A percentile compares a stretch with the other conserved stretches of the same genome.
Evolutionary conservation across 2,329 filamentous ascomycete species (phyloP).

Genomic region (Exophiala spinifera): DNA sequence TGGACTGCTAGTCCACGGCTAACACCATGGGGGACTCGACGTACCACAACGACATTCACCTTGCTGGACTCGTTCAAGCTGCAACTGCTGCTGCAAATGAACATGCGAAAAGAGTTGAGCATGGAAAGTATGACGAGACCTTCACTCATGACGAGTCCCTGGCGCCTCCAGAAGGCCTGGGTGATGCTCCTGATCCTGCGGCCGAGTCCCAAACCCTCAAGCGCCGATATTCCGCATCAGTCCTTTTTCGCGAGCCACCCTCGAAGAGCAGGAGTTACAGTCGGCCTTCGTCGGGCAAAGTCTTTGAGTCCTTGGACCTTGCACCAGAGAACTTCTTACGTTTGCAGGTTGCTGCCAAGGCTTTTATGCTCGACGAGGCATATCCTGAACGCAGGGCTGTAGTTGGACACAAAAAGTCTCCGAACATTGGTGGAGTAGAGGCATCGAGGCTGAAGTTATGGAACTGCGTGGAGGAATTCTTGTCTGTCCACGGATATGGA

Average conservation of each 20-base stretch:
- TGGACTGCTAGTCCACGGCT: conserved; percentile 2
- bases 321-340: conserved; percentile 56
- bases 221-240: conserved; percentile 51
- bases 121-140: conserved; percentile 42
- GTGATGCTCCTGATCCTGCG: conserved; percentile 34
- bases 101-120: conserved; percentile 32
- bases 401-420: conserved; percentile 48
- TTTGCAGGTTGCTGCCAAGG: conserved; percentile 55
- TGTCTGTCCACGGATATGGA: conserved; percentile 50
- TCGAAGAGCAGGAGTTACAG: conserved; percentile 55
- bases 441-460: conserved; percentile 57
- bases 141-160: conserved; percentile 34
- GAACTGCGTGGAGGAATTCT: conserved; percentile 55
- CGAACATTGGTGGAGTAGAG: conserved; percentile 52
- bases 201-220: conserved; percentile 34
- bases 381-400: conserved; percentile 56
- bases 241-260: conserved; percentile 51
- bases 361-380: conserved; percentile 55
- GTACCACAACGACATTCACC: conserved; percentile 39
- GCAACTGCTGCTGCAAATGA: conserved; percentile 44
- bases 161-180: conserved; percentile 33
- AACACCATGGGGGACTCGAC: conserved; percentile 17
- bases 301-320: conserved; percentile 55
- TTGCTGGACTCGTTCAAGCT: conserved; percentile 46
- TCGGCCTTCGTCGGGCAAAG: conserved; percentile 56